Percentiles rank a stretch among this genome's conserved stretches.
phyloP scores from a whole-genome alignment of 768 basidiomycete species.

The Paxillus rubicundulus region DNA sequence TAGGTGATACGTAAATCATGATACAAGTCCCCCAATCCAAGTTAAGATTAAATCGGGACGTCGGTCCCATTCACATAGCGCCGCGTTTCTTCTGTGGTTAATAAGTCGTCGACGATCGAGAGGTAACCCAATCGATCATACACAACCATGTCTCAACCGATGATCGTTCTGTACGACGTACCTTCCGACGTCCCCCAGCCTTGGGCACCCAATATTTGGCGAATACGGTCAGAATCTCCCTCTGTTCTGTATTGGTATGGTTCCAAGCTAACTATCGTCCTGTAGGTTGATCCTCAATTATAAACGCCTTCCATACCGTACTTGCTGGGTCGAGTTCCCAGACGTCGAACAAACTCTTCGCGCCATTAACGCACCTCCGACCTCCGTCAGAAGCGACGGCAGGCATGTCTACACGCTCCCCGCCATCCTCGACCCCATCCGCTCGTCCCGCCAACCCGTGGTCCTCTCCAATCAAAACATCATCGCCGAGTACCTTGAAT shows the following conservation, averaged over 20 bases:
- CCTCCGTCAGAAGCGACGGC: slow-evolving; percentile 52
- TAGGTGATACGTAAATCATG: slow-evolving; percentile 11
- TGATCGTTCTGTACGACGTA: slow-evolving; percentile 66
- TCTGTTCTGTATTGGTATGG: neutral
- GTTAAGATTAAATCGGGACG: neutral
- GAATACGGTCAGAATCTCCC: slow-evolving; percentile 55
- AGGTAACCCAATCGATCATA: neutral
- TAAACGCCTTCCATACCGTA: slow-evolving; percentile 68
- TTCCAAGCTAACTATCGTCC: neutral
- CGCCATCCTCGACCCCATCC: slow-evolving; percentile 59
- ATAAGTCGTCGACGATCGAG: slow-evolving; percentile 10
- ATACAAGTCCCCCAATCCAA: neutral
- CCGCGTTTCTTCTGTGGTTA: neutral
- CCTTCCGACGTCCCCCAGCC: slow-evolving; percentile 58
- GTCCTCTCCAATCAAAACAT: slow-evolving; percentile 57
- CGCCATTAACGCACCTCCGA: slow-evolving; percentile 58
- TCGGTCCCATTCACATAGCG: slow-evolving; percentile 3
- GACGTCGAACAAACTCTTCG: slow-evolving; percentile 63
- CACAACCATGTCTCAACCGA: slow-evolving; percentile 42
- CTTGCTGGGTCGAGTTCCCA: slow-evolving; percentile 67
- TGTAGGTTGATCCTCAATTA: slow-evolving; percentile 74
- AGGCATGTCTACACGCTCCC: slow-evolving; percentile 67
- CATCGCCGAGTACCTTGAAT: slow-evolving; percentile 74
- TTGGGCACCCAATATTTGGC: slow-evolving; percentile 79
- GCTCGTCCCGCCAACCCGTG: slow-evolving; percentile 42